Base-by-base conservation (phyloP, 1,139 yeast species). In the Arxiozyma telluris region DNA sequence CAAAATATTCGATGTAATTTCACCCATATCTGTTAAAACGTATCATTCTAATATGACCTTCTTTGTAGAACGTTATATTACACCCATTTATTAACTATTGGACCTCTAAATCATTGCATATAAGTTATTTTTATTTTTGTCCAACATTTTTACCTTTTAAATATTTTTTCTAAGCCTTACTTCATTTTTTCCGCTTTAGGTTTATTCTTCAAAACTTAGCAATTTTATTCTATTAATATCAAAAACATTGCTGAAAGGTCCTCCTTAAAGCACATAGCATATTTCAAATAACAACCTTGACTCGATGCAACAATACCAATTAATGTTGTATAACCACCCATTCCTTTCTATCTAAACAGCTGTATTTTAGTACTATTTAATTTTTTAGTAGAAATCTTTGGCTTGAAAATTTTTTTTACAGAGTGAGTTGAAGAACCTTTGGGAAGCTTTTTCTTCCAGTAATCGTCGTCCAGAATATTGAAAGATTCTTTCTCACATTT, bases 381-480 rank as follows among this genome's bases (percentile, higher is more conserved):
- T 20, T 25, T 44, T n/a, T 44, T 44, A 25, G 22, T 25, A 25
- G 47, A 44, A 25, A 25, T 7, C 3, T 27, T 44, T 44, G 47
- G 47, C n/a, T 44, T 44, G 22, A 44, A 44, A 25, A 44, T 39
- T 44, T 44, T 44, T 25, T 44, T 44, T 12, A 25, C n/a, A 2
- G 21, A n/a, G 23, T 44, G 34, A 2, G 21, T 5, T 17, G 30
- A 17, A 44, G 38, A 18, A 9, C 11, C 21, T 54, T 59, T 61
- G 8, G 68, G 67, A 23, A 61, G 44, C 47, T 59, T 63, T 18
- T 64, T 57, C 52, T 63, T 64, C 66, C 65, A 61, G 20, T 54
- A 53, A 18, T 44, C 51, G 41, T 51, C 45, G 27, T 38, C 30
- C 1, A 42, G 49, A 22, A 42, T 20, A 34, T 18, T 30, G 18